phyloP scores from a whole-genome alignment of 2,329 filamentous ascomycete genomes.

The Claviceps sp. region DNA sequence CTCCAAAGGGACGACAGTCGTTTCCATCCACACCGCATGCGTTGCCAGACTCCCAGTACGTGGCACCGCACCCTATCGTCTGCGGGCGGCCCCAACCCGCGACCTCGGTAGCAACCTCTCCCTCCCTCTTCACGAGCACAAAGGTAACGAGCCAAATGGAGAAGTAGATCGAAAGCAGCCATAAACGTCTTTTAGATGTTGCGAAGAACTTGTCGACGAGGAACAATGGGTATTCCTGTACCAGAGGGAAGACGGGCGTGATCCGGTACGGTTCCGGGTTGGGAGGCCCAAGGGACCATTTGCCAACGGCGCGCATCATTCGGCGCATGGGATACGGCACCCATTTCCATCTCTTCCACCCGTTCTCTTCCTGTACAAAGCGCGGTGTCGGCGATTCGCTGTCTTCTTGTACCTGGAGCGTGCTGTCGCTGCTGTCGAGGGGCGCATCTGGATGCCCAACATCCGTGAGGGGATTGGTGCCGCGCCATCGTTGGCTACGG shows the following conservation, averaged over 20 bases:
- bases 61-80: slow-evolving; percentile 51
- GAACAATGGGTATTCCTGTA: slow-evolving; percentile 54
- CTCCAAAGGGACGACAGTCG: slow-evolving; percentile 61
- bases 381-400: slow-evolving; percentile 37
- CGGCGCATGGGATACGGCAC: slow-evolving; percentile 43
- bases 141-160: slow-evolving; percentile 58
- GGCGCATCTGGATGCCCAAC: slow-evolving; percentile 29
- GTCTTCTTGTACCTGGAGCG: slow-evolving; percentile 32
- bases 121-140: slow-evolving; percentile 51
- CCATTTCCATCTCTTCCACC: slow-evolving; percentile 40
- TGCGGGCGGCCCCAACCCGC: slow-evolving; percentile 53
- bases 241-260: slow-evolving; percentile 45
- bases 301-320: slow-evolving; percentile 24
- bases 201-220: slow-evolving; percentile 52
- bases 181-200: slow-evolving; percentile 42
- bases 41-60: slow-evolving; percentile 61
- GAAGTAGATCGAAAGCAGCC: slow-evolving; percentile 46
- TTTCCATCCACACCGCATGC: slow-evolving; percentile 62
- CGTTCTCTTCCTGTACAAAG: slow-evolving; percentile 42
- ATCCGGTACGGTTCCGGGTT: slow-evolving; percentile 36
- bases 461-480: slow-evolving; percentile 1
- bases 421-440: slow-evolving; percentile 19
- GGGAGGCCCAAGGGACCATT: slow-evolving; percentile 44
- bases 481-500: slow-evolving; percentile 5
- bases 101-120: slow-evolving; percentile 46